Evolutionary conservation across 192 early-diverging fungal species (phyloP).

Genomic region (Physocladia obscura): DNA sequence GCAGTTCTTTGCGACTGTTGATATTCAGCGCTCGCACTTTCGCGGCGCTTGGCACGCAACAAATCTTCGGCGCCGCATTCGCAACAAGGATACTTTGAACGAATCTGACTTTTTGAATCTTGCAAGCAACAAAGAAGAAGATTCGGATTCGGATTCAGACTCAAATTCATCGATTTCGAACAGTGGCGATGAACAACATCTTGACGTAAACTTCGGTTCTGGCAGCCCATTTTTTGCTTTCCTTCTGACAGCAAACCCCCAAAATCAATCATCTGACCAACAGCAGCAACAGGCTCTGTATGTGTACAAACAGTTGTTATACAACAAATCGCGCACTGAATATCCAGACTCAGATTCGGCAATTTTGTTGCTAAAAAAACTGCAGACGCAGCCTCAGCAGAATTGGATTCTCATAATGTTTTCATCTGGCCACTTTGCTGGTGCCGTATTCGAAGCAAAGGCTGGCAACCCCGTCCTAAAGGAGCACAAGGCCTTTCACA

Average conservation of each 20-base stretch:
- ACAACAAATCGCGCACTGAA: not conserved
- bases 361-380: not conserved
- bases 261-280: no score
- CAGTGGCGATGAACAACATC: not conserved
- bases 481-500: constrained; percentile 89
- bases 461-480: constrained; percentile 45
- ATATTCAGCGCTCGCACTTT: constrained; percentile 89
- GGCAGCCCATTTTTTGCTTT: not conserved
- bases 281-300: constrained; percentile 15
- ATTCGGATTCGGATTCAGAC: not conserved
- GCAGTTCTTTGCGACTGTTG: constrained; percentile 82
- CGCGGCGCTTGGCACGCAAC: constrained; percentile 96
- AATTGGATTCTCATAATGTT: constrained; percentile 80
- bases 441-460: constrained; percentile 74
- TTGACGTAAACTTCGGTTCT: not conserved
- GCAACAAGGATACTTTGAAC: constrained; percentile 24
- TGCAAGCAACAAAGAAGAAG: not conserved
- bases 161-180: not conserved
- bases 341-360: not conserved
- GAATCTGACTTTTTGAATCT: constrained; percentile 39
- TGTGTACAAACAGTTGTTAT: constrained; percentile 44
- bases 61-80: constrained; percentile 88
- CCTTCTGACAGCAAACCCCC: not conserved
- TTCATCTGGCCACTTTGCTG: constrained; percentile 86
- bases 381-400: constrained; percentile 15